Conservation (phyloP, 148 eudicot genomes). For the Cornus florida region DNA sequence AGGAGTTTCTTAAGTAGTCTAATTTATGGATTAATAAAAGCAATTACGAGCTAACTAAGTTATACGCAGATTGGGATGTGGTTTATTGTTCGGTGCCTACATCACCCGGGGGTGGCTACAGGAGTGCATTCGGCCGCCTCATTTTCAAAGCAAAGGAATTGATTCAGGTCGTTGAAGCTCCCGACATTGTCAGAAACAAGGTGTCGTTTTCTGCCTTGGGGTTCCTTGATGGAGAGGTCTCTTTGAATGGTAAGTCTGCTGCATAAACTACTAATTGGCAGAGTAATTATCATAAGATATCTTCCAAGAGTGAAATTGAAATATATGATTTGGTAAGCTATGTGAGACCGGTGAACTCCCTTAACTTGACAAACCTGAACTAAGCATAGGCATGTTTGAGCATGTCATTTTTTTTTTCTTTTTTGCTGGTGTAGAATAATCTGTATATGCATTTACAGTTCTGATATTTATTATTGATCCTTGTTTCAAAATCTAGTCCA, state of each 20-base stretch:
- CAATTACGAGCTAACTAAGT: background rate
- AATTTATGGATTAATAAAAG: background rate
- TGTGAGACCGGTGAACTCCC: background rate
- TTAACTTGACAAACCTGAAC: background rate
- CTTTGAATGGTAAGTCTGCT: slow-evolving; percentile 64
- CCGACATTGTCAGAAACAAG: slow-evolving; percentile 72
- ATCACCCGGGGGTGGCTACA: slow-evolving; percentile 95
- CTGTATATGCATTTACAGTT: background rate
- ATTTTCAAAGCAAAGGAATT: slow-evolving; percentile 85
- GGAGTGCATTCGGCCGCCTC: slow-evolving; percentile 88
- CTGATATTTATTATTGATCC: background rate
- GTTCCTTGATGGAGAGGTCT: slow-evolving; percentile 87
- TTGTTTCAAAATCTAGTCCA: background rate
- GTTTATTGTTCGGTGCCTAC: slow-evolving; percentile 93
- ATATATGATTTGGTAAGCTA: background rate
- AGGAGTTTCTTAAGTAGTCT: background rate
- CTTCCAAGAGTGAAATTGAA: background rate
- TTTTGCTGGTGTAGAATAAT: too few species aligned
- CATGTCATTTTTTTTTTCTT: too few species aligned
- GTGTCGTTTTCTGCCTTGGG: slow-evolving; percentile 82
- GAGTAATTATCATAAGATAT: background rate
- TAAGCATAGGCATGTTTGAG: background rate
- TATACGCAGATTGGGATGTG: slow-evolving; percentile 92
- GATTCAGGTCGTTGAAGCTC: slow-evolving; percentile 91
- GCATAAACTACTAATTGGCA: slow-evolving; percentile 8